Evolutionary conservation across 805 yeast species (phyloP).

Genomic region (Nakazawaea molendinolei): DNA sequence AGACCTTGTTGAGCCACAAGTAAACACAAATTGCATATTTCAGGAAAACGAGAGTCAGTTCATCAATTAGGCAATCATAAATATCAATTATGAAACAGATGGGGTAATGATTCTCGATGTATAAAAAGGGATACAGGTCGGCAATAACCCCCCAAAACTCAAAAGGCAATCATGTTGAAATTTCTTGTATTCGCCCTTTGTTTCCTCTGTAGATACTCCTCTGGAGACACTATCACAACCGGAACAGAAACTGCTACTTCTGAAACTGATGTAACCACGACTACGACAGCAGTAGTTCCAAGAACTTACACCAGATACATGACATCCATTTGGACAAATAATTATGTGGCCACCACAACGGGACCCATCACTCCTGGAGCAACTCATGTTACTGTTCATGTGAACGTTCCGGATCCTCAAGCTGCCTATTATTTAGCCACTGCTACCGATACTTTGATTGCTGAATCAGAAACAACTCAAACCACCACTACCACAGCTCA

Average conservation of each 20-base stretch:
- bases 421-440: no score
- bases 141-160: no score
- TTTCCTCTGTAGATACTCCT: no score
- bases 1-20: no score
- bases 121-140: no score
- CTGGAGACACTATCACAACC: not conserved
- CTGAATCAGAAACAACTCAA: not conserved
- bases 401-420: not conserved
- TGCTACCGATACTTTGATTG: not conserved
- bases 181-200: no score
- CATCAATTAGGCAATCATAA: no score
- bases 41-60: no score
- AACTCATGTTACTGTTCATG: conserved; percentile 6
- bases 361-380: conserved; percentile 4
- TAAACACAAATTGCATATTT: no score
- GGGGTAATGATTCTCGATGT: no score
- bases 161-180: no score
- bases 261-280: not conserved
- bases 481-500: not conserved
- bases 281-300: not conserved
- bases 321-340: not conserved
- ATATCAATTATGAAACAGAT: no score
- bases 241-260: not conserved
- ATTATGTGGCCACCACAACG: not conserved
- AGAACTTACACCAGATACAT: conserved; percentile 6